These are phyloP conservation scores for Suillus placidus DNA, from an alignment of 768 basidiomycete species.

Conservation along the genomic window DNA sequence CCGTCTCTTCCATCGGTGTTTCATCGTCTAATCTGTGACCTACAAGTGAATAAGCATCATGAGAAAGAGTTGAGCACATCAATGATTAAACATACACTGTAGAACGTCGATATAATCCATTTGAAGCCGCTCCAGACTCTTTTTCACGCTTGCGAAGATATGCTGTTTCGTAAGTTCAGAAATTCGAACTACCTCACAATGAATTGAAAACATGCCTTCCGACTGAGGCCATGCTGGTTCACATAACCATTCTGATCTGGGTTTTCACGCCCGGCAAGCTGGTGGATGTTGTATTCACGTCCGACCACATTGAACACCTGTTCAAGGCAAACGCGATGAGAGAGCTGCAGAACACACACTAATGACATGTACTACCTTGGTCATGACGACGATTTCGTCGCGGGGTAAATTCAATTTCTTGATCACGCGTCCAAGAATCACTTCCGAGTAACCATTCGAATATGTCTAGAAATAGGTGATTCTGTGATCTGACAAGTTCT, in stretches of 20 bases:
- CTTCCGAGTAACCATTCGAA: slow-evolving; percentile 66
- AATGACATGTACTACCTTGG: slow-evolving; percentile 51
- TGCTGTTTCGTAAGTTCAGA: slow-evolving; percentile 34
- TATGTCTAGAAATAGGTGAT: slow-evolving; percentile 47
- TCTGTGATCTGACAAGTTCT: not conserved
- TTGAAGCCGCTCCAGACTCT: slow-evolving; percentile 44
- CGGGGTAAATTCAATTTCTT: slow-evolving; percentile 68
- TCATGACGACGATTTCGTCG: slow-evolving; percentile 76
- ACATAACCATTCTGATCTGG: slow-evolving; percentile 47
- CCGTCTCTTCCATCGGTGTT: slow-evolving; percentile 53
- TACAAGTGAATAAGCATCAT: slow-evolving; percentile 12
- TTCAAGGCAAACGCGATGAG: not conserved
- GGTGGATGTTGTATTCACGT: slow-evolving; percentile 18
- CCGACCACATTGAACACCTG: slow-evolving; percentile 47
- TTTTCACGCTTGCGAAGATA: slow-evolving; percentile 59
- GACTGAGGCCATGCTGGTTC: slow-evolving; percentile 49
- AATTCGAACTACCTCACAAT: not conserved
- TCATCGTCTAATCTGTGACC: slow-evolving; percentile 53
- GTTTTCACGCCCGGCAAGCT: slow-evolving; percentile 21
- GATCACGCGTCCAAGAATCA: slow-evolving; percentile 72
- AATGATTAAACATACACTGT: slow-evolving; percentile 39
- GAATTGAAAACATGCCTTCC: slow-evolving; percentile 36
- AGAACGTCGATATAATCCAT: slow-evolving; percentile 62
- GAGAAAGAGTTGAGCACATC: not conserved
- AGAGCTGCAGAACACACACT: not conserved